Percentiles rank a stretch among this genome's conserved stretches.
Evolutionary conservation across 306 rosid genomes (phyloP).

Genomic region (Trifolium dubium): DNA sequence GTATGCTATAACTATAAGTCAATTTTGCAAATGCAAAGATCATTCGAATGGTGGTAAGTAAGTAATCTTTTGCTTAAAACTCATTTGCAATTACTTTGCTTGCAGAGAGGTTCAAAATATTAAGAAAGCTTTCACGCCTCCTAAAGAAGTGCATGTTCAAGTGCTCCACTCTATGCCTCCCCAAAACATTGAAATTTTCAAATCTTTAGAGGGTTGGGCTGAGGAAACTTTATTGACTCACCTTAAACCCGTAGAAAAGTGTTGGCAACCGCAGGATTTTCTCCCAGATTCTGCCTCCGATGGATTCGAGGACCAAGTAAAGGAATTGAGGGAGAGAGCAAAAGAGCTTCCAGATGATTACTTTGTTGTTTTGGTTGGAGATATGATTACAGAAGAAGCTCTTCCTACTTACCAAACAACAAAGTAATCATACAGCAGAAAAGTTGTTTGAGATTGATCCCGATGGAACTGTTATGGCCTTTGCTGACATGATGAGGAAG

Average conservation of each 20-base stretch:
- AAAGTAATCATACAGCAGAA: constrained; percentile 76
- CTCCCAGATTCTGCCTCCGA: constrained; percentile 79
- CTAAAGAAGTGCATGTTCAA: constrained; percentile 85
- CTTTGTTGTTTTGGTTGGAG: constrained; percentile 87
- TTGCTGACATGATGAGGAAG: constrained; percentile 98
- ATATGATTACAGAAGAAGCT: constrained; percentile 94
- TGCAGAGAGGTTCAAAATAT: constrained; percentile 74
- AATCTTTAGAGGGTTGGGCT: constrained; percentile 88
- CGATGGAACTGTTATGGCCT: constrained; percentile 70
- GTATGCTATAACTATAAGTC: not conserved
- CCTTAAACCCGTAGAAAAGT: constrained; percentile 85
- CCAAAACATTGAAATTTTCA: constrained; percentile 85
- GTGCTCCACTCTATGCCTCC: constrained; percentile 90
- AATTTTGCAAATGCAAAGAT: not conserved
- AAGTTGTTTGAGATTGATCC: constrained; percentile 91
- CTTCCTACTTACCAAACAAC: constrained; percentile 95
- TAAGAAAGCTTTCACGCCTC: constrained; percentile 78
- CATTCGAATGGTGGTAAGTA: not conserved
- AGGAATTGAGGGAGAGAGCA: constrained; percentile 77
- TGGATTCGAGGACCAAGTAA: constrained; percentile 84
- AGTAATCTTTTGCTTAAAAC: constrained; percentile 26
- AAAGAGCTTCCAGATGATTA: constrained; percentile 89
- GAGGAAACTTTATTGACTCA: constrained; percentile 70
- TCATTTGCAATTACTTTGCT: constrained; percentile 31
- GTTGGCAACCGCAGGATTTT: constrained; percentile 96